A percentile compares a stretch with the other conserved stretches of the same genome.
phyloP scores from a whole-genome alignment of 78 protist genomes.

The Dictyostelium brefeldianum region DNA sequence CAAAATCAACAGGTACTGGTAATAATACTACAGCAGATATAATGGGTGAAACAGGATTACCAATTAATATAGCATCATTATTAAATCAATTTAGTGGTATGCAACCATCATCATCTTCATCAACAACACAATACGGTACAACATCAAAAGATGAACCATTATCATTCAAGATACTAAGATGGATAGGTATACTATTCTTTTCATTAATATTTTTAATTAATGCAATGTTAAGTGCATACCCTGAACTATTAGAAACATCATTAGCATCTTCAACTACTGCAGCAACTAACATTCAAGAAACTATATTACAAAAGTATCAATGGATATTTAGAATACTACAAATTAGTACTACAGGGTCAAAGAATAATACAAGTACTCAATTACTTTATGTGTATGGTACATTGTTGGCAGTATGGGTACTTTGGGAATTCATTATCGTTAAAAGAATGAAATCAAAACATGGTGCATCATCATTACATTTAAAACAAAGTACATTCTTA shows the following conservation, averaged over 20 bases:
- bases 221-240: neutral
- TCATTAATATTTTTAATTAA: neutral
- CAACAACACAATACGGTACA: neutral
- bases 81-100: neutral
- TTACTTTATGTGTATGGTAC: neutral
- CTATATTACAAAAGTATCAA: neutral
- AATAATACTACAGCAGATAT: no score
- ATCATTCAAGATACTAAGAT: slow-evolving; percentile 23
- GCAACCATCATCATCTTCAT: neutral
- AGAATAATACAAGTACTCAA: neutral
- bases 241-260: neutral
- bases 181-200: slow-evolving; percentile 32
- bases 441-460: neutral
- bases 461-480: neutral
- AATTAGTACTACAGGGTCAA: neutral
- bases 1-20: neutral
- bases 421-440: slow-evolving; percentile 23
- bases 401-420: slow-evolving; percentile 14
- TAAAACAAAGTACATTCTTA: slow-evolving; percentile 13
- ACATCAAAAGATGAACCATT: slow-evolving; percentile 23
- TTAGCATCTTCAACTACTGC: neutral
- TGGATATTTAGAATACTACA: slow-evolving; percentile 4
- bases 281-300: neutral
- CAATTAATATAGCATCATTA: no score
- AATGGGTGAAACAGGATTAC: no score